Conservation (phyloP, 106 monocot species). For the Gastrodia elata region DNA sequence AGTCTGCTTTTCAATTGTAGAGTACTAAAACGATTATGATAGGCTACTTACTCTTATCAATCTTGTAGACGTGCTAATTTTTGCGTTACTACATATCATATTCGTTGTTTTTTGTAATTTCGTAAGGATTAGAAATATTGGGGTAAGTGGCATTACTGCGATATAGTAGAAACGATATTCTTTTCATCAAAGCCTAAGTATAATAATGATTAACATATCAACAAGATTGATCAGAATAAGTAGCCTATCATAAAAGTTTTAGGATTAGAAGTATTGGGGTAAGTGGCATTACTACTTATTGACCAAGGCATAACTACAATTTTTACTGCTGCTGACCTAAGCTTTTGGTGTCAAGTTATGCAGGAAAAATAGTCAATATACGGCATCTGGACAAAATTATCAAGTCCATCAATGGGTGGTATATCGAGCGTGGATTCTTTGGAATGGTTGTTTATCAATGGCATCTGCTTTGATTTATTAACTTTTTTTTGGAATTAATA, state of each 20-base stretch:
- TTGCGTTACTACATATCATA: not conserved
- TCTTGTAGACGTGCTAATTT: not conserved
- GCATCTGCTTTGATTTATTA: not conserved
- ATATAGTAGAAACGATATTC: not conserved
- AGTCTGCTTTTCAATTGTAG: not conserved
- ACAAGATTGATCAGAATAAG: too few species aligned
- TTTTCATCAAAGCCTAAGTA: not conserved
- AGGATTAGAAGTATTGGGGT: not conserved
- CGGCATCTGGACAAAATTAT: conserved; percentile 72
- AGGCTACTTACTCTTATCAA: not conserved
- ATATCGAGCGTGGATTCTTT: conserved; percentile 79
- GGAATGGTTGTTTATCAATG: conserved; percentile 55
- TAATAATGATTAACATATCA: too few species aligned
- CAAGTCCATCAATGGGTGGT: conserved; percentile 92
- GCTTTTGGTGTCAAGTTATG: conserved; percentile 56
- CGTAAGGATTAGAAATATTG: not conserved
- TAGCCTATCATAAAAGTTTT: too few species aligned
- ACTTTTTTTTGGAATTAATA: conserved; percentile 1
- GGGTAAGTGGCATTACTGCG: not conserved
- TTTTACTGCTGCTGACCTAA: conserved; percentile 18
- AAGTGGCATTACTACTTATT: not conserved
- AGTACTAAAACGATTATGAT: not conserved
- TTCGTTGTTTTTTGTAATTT: not conserved
- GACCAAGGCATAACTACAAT: too few species aligned
- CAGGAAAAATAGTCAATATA: conserved; percentile 96